Evolutionary conservation across 768 basidiomycete species (phyloP).

Genomic region (Pisolithus tinctorius): DNA sequence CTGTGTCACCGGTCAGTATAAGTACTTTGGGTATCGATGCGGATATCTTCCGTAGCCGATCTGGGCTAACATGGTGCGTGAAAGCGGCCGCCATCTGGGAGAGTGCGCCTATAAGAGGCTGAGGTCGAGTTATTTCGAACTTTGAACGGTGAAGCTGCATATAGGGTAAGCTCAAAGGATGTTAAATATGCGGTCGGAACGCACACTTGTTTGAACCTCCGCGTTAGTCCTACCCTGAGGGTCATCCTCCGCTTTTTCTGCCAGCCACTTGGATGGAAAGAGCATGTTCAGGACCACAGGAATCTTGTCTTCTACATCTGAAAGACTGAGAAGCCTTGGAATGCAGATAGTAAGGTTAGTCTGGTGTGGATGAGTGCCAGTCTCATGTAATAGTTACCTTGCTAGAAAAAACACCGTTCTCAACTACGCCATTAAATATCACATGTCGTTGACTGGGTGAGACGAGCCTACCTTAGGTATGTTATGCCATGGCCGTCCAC

Average conservation of each 20-base stretch:
- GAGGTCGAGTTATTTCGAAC: constrained; percentile 47
- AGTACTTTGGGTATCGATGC: constrained; percentile 55
- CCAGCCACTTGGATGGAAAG: constrained; percentile 58
- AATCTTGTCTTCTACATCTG: constrained; percentile 42
- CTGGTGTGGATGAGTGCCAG: not conserved
- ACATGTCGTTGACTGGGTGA: not conserved
- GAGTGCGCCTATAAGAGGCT: constrained; percentile 51
- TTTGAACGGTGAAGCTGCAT: constrained; percentile 40
- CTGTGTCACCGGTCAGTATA: constrained; percentile 63
- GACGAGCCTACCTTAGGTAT: constrained; percentile 49
- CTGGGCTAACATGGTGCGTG: constrained; percentile 52
- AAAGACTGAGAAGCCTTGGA: constrained; percentile 30
- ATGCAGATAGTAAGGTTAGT: constrained; percentile 4
- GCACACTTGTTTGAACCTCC: constrained; percentile 51
- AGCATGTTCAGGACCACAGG: constrained; percentile 50
- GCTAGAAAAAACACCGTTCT: constrained; percentile 31
- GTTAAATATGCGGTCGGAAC: constrained; percentile 3
- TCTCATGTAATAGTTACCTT: constrained; percentile 17
- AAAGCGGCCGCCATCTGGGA: constrained; percentile 69
- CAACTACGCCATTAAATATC: constrained; percentile 25
- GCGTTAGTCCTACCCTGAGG: constrained; percentile 55
- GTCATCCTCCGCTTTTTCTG: constrained; percentile 45
- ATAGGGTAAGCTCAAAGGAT: not conserved
- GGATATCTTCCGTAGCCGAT: constrained; percentile 43
- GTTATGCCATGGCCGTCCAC: constrained; percentile 50